Conservation (phyloP, 129 eudicot genomes). For the Artemisia tridentata region DNA sequence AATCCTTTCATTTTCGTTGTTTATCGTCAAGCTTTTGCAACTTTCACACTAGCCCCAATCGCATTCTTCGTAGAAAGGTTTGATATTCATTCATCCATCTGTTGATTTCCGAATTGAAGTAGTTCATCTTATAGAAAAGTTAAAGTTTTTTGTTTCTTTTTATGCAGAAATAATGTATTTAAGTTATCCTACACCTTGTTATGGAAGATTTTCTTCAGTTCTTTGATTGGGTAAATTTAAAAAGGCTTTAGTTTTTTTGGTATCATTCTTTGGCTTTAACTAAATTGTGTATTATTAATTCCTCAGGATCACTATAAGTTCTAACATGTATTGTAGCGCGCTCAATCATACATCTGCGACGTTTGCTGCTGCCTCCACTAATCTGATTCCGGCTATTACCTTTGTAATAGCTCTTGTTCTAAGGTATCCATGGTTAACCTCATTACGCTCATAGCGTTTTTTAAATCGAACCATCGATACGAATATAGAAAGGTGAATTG, state of each 20-base stretch:
- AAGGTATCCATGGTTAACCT: slow-evolving; percentile 34
- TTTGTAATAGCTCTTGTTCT: slow-evolving; percentile 52
- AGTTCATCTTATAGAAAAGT: neutral
- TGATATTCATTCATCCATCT: neutral
- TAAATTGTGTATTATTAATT: neutral
- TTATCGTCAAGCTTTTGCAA: slow-evolving; percentile 77
- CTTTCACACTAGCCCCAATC: slow-evolving; percentile 52
- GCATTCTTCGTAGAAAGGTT: slow-evolving; percentile 67
- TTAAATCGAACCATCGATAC: neutral
- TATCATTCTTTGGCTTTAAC: neutral
- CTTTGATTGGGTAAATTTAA: slow-evolving; percentile 58
- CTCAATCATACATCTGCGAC: slow-evolving; percentile 70
- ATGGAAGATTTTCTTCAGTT: slow-evolving; percentile 57
- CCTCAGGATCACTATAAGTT: slow-evolving; percentile 55
- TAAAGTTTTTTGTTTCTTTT: neutral
- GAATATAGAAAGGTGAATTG: neutral
- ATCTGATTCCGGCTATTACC: slow-evolving; percentile 68
- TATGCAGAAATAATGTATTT: slow-evolving; percentile 41
- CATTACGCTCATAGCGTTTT: no score
- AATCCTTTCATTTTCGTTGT: slow-evolving; percentile 66
- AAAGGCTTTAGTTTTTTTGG: neutral
- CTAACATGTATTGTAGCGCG: slow-evolving; percentile 44
- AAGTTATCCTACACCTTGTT: slow-evolving; percentile 38
- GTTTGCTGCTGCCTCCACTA: slow-evolving; percentile 72
- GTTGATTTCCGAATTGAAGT: neutral